Percentiles rank a stretch among this genome's conserved stretches.
These are phyloP conservation scores for Lithospermum erythrorhizon DNA, from an alignment of 257 asterid species.

Conservation along the genomic window DNA sequence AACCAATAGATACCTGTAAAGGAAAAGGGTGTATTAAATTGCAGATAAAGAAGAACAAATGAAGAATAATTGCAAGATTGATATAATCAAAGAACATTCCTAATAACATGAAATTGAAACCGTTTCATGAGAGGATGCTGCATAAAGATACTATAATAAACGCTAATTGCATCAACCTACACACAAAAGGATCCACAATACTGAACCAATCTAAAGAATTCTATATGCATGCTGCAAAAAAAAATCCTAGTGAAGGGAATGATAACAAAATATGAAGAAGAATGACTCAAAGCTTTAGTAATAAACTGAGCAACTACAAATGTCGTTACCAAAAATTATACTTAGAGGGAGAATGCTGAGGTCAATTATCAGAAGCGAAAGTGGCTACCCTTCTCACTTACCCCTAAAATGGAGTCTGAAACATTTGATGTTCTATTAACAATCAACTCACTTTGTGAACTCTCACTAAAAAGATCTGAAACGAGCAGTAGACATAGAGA, in stretches of 20 bases:
- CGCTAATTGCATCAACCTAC: too few relatives aligned
- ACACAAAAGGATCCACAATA: too few relatives aligned
- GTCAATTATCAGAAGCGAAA: not conserved
- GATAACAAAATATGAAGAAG: too few relatives aligned
- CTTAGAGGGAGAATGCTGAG: not conserved
- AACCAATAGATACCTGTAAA: conserved; percentile 73
- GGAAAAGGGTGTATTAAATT: conserved; percentile 5
- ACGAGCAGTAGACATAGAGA: conserved; percentile 54
- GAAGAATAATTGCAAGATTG: not conserved
- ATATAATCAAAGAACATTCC: not conserved
- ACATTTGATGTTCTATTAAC: conserved; percentile 45
- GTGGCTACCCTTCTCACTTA: conserved; percentile 15
- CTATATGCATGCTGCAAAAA: too few relatives aligned
- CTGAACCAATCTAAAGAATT: too few relatives aligned
- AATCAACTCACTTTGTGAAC: conserved; percentile 30
- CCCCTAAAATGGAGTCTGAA: conserved; percentile 75
- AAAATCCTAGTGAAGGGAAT: too few relatives aligned
- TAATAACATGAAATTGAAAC: not conserved
- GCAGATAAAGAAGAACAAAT: not conserved
- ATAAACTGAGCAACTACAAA: not conserved
- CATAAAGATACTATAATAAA: too few relatives aligned
- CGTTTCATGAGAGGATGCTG: too few relatives aligned
- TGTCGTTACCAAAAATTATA: too few relatives aligned
- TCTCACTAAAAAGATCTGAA: conserved; percentile 47
- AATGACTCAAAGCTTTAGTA: too few relatives aligned